These are phyloP conservation scores for Didymella segeticola DNA, from an alignment of 2,329 filamentous ascomycete species.

Conservation along the genomic window DNA sequence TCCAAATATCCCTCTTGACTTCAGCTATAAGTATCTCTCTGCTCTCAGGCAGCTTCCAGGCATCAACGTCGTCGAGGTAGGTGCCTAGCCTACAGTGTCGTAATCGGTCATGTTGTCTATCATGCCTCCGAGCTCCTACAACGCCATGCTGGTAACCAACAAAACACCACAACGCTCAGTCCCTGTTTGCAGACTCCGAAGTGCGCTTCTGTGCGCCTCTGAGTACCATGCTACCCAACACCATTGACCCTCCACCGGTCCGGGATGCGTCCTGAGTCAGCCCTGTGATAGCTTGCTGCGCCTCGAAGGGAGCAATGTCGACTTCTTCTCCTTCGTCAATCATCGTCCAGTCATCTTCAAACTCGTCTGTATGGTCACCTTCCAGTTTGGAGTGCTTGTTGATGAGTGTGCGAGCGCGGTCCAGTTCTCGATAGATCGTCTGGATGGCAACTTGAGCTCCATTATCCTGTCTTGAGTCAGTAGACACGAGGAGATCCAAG, in stretches of 20 bases:
- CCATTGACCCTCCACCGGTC: constrained; percentile 31
- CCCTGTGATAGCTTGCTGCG: constrained; percentile 28
- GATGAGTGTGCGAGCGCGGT: constrained; percentile 87
- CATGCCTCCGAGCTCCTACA: constrained; percentile 7
- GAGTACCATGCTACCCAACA: constrained; percentile 42
- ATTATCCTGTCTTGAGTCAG: constrained; percentile 68
- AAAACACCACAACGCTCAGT: constrained; percentile 20
- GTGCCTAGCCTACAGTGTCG: not conserved
- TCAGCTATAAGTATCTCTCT: not conserved
- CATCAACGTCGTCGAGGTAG: not conserved
- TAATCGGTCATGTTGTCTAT: constrained; percentile 17
- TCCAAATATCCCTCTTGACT: no score
- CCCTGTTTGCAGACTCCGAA: constrained; percentile 30
- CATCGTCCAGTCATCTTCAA: constrained; percentile 91
- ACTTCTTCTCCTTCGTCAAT: constrained; percentile 66
- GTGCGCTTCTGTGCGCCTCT: constrained; percentile 32
- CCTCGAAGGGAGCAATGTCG: constrained; percentile 29
- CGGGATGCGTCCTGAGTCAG: constrained; percentile 32
- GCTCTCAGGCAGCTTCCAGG: not conserved
- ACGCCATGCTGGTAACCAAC: constrained; percentile 8
- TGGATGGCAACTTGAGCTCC: constrained; percentile 92
- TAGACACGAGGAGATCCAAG: constrained; percentile 24
- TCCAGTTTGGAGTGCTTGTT: constrained; percentile 60
- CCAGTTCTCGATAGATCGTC: constrained; percentile 90
- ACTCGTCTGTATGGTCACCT: constrained; percentile 61